phyloP scores from a whole-genome alignment of 257 asterid genomes.

The Nicotiana benthamiana region DNA sequence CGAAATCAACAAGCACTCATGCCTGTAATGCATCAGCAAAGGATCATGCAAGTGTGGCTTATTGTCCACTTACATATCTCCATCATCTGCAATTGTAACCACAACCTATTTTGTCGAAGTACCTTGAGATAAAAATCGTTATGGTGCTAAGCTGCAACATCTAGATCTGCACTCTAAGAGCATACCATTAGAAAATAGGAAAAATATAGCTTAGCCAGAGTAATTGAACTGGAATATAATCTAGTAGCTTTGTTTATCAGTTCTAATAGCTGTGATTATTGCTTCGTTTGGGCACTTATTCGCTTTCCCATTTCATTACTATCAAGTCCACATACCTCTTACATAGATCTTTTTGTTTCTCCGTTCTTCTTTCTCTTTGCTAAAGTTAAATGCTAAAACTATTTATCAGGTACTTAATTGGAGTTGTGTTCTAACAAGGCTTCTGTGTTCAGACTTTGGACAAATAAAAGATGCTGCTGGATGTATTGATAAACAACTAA shows the following conservation, averaged over 20 bases:
- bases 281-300: background rate
- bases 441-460: background rate
- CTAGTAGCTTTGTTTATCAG: background rate
- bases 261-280: background rate
- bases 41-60: background rate
- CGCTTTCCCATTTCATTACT: background rate
- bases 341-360: background rate
- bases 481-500: background rate
- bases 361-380: constrained; percentile 3
- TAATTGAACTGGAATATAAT: background rate
- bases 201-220: background rate
- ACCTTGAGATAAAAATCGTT: background rate
- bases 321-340: background rate
- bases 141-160: background rate
- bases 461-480: background rate
- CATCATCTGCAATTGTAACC: background rate
- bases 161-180: background rate
- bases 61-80: background rate
- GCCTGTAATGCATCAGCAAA: background rate
- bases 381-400: background rate
- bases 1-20: background rate
- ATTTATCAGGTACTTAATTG: background rate
- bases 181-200: background rate
- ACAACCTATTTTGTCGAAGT: background rate
- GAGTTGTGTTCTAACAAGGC: background rate